Conservation (phyloP, 2,329 filamentous ascomycete species). For the Paraphoma sp. region DNA sequence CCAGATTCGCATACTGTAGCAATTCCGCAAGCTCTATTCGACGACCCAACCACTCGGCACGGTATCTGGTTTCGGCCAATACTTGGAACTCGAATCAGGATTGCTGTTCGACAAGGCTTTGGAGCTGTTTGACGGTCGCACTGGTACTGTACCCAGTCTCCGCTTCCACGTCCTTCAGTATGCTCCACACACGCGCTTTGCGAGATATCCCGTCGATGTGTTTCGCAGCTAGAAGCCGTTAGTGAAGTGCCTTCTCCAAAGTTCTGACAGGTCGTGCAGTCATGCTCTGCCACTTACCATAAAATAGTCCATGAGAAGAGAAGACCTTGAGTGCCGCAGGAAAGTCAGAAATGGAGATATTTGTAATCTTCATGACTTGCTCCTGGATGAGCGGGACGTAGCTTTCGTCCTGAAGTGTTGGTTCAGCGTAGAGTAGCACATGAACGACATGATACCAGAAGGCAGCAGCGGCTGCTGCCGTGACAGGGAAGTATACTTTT, state of each 20-base stretch:
- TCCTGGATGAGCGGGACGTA: constrained; percentile 37
- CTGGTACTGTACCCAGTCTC: constrained; percentile 41
- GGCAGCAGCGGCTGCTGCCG: constrained; percentile 35
- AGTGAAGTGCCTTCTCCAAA: not conserved
- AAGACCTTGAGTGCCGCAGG: constrained; percentile 40
- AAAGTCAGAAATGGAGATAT: constrained; percentile 43
- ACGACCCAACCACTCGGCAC: not conserved
- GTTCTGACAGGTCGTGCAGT: no score
- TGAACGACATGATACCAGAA: constrained; percentile 44
- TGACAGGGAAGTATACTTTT: constrained; percentile 41
- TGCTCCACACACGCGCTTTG: constrained; percentile 43
- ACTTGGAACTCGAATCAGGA: not conserved
- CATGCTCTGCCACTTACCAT: constrained; percentile 23
- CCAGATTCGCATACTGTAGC: not conserved
- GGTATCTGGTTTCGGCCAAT: no score
- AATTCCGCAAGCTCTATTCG: not conserved
- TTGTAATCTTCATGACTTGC: constrained; percentile 35
- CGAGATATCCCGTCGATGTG: constrained; percentile 40
- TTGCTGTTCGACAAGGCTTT: constrained; percentile 29
- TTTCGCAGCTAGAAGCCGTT: constrained; percentile 34
- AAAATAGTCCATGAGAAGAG: constrained; percentile 40
- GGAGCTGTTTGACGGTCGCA: constrained; percentile 34
- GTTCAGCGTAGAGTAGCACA: constrained; percentile 42
- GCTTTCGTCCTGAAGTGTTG: constrained; percentile 31
- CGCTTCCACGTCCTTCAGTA: constrained; percentile 39